Conservation (phyloP, 495 filamentous ascomycete species). For the Usnea hakonensis region DNA sequence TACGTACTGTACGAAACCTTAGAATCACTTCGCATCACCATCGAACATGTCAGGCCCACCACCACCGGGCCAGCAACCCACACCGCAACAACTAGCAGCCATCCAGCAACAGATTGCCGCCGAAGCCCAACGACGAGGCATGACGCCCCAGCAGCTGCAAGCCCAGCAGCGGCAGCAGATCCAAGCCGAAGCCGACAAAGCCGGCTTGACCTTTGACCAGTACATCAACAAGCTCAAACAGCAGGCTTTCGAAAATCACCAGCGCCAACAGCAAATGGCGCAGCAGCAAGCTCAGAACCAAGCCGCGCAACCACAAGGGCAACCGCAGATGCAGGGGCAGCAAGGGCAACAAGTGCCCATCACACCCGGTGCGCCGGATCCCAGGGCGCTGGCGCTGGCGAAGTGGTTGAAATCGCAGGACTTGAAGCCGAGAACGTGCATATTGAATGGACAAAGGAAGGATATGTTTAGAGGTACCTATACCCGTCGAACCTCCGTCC, state of each 20-base stretch:
- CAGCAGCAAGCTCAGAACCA: slow-evolving; percentile 35
- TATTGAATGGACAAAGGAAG: slow-evolving; percentile 92
- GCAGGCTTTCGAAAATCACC: slow-evolving; percentile 48
- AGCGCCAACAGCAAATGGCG: slow-evolving; percentile 40
- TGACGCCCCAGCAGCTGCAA: slow-evolving; percentile 68
- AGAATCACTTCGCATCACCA: slow-evolving; percentile 27
- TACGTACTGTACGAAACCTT: not conserved
- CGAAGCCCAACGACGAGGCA: slow-evolving; percentile 64
- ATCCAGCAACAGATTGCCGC: slow-evolving; percentile 80
- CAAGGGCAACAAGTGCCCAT: slow-evolving; percentile 45
- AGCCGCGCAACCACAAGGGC: slow-evolving; percentile 20
- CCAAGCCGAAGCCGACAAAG: slow-evolving; percentile 57
- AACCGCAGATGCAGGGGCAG: slow-evolving; percentile 22
- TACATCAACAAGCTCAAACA: slow-evolving; percentile 59
- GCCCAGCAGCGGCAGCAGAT: slow-evolving; percentile 48
- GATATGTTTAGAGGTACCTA: slow-evolving; percentile 88
- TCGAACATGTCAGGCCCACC: slow-evolving; percentile 39
- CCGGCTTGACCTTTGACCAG: slow-evolving; percentile 54
- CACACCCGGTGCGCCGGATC: slow-evolving; percentile 67
- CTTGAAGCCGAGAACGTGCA: slow-evolving; percentile 84
- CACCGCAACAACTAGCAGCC: slow-evolving; percentile 71
- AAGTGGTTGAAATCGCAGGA: slow-evolving; percentile 79
- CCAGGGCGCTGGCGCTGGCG: slow-evolving; percentile 81
- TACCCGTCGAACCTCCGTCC: not conserved
- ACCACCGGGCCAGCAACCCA: slow-evolving; percentile 54